These are phyloP conservation scores for Discostella pseudostelligera DNA, from an alignment of 108 stramenopile species.

Conservation along the genomic window DNA sequence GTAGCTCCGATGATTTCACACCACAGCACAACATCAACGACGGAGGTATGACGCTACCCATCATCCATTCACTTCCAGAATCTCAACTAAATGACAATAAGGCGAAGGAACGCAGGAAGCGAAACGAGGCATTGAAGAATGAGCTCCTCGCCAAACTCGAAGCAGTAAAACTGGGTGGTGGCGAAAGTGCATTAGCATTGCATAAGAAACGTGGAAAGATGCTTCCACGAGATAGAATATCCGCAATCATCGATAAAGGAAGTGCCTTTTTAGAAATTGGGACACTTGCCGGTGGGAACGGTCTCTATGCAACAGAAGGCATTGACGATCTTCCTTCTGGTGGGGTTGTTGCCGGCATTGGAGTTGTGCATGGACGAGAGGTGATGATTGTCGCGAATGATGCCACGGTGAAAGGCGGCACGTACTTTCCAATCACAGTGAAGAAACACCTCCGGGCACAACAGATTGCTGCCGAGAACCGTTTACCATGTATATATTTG, in stretches of 20 bases:
- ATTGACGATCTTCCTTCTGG: slow-evolving; percentile 81
- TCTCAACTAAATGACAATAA: slow-evolving; percentile 35
- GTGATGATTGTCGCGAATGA: slow-evolving; percentile 99
- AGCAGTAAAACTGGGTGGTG: slow-evolving; percentile 56
- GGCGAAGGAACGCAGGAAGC: slow-evolving; percentile 28
- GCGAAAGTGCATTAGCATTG: slow-evolving; percentile 60
- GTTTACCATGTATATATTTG: slow-evolving; percentile 94
- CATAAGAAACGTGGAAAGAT: slow-evolving; percentile 88
- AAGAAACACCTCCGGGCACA: slow-evolving; percentile 99
- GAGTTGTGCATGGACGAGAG: slow-evolving; percentile 79
- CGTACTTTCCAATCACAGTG: slow-evolving; percentile 98
- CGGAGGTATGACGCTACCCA: slow-evolving; percentile 27
- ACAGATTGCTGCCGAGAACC: slow-evolving; percentile 93
- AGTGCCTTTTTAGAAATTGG: slow-evolving; percentile 94
- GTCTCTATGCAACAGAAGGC: slow-evolving; percentile 44
- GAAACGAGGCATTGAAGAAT: slow-evolving; percentile 28
- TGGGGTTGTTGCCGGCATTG: slow-evolving; percentile 96
- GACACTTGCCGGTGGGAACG: slow-evolving; percentile 81
- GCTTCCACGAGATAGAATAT: slow-evolving; percentile 92
- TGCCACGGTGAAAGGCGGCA: slow-evolving; percentile 98
- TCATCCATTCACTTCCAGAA: slow-evolving; percentile 28
- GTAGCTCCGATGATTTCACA: slow-evolving; percentile 28
- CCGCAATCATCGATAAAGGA: slow-evolving; percentile 88
- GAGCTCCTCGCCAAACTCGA: slow-evolving; percentile 28
- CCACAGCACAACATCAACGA: slow-evolving; percentile 27